A percentile compares a stretch with the other conserved stretches of the same genome.
Conservation (phyloP, 1,284 basidiomycete species). For the Erythrobasidium hasegawianum region DNA sequence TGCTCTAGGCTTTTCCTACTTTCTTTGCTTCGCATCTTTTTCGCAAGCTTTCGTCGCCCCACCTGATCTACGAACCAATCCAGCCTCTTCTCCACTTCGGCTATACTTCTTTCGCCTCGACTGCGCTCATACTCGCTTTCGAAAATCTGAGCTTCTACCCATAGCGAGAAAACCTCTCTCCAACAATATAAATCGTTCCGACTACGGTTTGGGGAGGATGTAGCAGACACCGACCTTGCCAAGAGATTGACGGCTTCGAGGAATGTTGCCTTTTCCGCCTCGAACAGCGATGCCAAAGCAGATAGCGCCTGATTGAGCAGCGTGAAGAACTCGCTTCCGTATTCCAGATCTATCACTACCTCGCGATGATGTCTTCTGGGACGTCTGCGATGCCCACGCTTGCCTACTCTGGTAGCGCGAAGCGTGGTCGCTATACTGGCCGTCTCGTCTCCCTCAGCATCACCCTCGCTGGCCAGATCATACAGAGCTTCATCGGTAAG, state of each 20-base stretch:
- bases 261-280: conserved; percentile 63
- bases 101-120: conserved; percentile 65
- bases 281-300: conserved; percentile 64
- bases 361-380: conserved; percentile 50
- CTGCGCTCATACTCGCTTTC: conserved; percentile 69
- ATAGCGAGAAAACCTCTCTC: conserved; percentile 85
- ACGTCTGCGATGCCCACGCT: neutral
- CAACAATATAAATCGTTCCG: conserved; percentile 80
- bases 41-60: conserved; percentile 60
- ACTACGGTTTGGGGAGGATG: conserved; percentile 52
- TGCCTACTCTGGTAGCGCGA: neutral
- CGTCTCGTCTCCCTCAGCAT: conserved; percentile 15
- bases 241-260: conserved; percentile 60
- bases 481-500: conserved; percentile 2
- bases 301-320: conserved; percentile 69
- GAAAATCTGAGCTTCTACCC: conserved; percentile 82
- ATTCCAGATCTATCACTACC: conserved; percentile 72
- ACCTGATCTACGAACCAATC: conserved; percentile 67
- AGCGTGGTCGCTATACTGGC: neutral
- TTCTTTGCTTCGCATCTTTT: conserved; percentile 62
- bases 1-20: conserved; percentile 66
- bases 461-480: conserved; percentile 2
- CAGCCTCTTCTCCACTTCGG: conserved; percentile 70
- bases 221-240: conserved; percentile 57
- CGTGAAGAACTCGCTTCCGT: conserved; percentile 77